phyloP scores from a whole-genome alignment of 352 stramenopile genomes.

The Phytophthora foliorum region DNA sequence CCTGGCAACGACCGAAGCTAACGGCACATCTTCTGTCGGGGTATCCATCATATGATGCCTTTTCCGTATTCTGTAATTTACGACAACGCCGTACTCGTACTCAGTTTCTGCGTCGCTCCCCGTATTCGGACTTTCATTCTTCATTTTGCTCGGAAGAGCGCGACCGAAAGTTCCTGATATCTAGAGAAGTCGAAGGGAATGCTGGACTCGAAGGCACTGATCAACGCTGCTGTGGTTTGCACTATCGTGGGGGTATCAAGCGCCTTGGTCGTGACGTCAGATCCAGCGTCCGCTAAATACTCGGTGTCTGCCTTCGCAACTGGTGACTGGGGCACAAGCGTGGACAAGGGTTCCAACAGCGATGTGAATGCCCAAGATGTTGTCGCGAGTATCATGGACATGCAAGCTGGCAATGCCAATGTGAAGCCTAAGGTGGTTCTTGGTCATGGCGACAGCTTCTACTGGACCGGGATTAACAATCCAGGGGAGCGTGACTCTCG shows the following conservation, averaged over 20 bases:
- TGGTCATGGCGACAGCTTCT: constrained; percentile 34
- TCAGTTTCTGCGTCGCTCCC: not conserved
- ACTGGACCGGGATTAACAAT: constrained; percentile 35
- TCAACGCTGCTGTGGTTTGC: not conserved
- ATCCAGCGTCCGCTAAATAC: constrained; percentile 40
- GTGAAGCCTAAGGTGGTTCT: constrained; percentile 27
- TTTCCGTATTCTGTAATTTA: not conserved
- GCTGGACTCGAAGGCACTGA: not conserved
- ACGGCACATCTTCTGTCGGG: too few relatives aligned
- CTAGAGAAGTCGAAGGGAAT: not conserved
- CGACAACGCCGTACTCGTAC: too few relatives aligned
- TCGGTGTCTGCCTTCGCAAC: constrained; percentile 30
- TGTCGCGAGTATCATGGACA: constrained; percentile 34
- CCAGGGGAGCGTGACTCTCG: constrained; percentile 13
- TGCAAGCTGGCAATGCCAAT: not conserved
- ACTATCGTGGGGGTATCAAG: not conserved
- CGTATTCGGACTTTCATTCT: not conserved
- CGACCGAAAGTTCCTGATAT: too few relatives aligned
- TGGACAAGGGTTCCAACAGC: constrained; percentile 26
- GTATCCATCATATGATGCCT: not conserved
- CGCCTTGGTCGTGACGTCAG: constrained; percentile 42
- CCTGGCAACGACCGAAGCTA: too few relatives aligned
- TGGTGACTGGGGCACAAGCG: constrained; percentile 33
- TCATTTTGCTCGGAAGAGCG: not conserved
- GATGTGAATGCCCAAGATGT: constrained; percentile 30